phyloP scores from a whole-genome alignment of 2,329 filamentous ascomycete genomes.

The Metarhizium humberi region DNA sequence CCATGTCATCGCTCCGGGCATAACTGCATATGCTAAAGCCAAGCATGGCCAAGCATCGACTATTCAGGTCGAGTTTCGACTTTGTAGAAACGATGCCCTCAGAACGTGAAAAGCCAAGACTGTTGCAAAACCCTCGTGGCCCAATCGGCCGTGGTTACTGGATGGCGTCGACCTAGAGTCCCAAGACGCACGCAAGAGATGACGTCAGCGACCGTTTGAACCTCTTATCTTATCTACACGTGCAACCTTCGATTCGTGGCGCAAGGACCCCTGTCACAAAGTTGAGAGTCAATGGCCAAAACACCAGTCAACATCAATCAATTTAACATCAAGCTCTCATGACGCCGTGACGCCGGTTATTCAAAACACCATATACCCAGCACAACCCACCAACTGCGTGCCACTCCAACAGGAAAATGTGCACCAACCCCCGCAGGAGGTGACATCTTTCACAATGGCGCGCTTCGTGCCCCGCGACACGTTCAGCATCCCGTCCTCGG shows the following conservation, averaged over 20 bases:
- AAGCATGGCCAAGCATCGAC: background rate
- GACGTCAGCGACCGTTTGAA: background rate
- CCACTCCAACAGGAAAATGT: background rate
- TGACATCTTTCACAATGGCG: constrained; percentile 13
- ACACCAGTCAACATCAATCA: background rate
- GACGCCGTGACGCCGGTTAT: background rate
- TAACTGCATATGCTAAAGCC: background rate
- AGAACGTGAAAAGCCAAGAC: background rate
- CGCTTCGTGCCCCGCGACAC: constrained; percentile 62
- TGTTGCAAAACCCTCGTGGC: background rate
- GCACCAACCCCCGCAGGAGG: background rate
- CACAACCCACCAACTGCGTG: background rate
- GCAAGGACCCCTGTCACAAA: background rate
- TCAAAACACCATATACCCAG: background rate
- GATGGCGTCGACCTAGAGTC: background rate
- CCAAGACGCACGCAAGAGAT: background rate
- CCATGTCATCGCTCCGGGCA: no score
- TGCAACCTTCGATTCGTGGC: background rate
- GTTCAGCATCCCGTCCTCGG: constrained; percentile 63
- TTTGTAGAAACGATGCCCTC: background rate
- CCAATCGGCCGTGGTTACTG: background rate
- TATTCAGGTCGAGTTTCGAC: background rate
- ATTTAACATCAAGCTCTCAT: background rate
- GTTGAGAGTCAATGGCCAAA: background rate
- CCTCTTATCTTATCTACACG: constrained; percentile 7